phyloP scores from a whole-genome alignment of 148 eudicot genomes.

The Cornus controversa region DNA sequence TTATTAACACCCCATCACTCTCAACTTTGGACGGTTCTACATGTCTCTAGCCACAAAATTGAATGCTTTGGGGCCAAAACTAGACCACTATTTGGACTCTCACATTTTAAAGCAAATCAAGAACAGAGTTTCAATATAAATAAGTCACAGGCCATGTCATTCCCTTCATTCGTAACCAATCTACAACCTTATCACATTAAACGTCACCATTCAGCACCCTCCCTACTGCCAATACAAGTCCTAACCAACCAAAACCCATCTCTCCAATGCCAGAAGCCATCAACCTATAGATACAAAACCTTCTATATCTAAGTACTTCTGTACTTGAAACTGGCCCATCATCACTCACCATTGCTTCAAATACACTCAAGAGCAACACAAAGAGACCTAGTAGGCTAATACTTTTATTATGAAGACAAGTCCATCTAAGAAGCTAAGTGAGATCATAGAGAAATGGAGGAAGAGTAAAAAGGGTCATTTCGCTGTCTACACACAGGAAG shows the following conservation, averaged over 20 bases:
- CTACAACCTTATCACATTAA: neutral
- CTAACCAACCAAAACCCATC: neutral
- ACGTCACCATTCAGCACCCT: neutral
- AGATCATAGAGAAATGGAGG: constrained; percentile 14
- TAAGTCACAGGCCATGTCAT: neutral
- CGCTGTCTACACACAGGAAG: neutral
- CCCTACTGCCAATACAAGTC: neutral
- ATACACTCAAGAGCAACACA: too few species aligned
- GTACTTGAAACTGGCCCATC: neutral
- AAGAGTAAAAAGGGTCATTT: constrained; percentile 17
- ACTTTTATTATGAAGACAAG: constrained; percentile 14
- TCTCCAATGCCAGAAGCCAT: neutral
- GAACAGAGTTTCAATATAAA: neutral
- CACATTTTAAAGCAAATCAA: too few species aligned
- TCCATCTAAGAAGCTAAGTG: constrained; percentile 12
- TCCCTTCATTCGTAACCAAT: neutral
- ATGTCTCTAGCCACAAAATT: neutral
- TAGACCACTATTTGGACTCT: neutral
- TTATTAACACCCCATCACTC: neutral
- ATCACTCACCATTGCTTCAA: neutral
- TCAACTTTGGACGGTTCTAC: neutral
- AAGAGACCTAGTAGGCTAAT: neutral
- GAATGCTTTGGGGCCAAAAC: neutral
- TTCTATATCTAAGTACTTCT: neutral
- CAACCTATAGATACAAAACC: neutral